Evolutionary conservation across 1,284 basidiomycete species (phyloP).

Genomic region (Apiotrichum siamense): DNA sequence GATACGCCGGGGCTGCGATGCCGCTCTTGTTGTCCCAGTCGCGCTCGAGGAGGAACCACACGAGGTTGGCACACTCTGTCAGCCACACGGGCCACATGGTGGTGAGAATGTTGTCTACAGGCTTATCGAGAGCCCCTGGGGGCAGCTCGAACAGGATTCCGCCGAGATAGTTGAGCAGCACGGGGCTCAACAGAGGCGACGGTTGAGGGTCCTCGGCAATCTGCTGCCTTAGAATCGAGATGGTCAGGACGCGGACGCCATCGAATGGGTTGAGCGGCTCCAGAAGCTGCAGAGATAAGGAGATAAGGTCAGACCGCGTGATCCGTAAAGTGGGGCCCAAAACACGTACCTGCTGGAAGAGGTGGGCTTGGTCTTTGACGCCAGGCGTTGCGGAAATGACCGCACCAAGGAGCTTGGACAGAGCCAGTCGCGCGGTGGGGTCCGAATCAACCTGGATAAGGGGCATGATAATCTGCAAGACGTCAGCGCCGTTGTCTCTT

Average conservation of each 20-base stretch:
- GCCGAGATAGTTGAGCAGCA: constrained; percentile 14
- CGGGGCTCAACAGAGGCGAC: constrained; percentile 8
- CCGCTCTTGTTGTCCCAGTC: constrained; percentile 13
- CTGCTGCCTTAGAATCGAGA: constrained; percentile 30
- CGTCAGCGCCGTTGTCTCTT: not conserved
- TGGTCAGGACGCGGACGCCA: constrained; percentile 26
- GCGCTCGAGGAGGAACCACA: constrained; percentile 13
- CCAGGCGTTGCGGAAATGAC: constrained; percentile 15
- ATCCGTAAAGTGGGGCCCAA: not conserved
- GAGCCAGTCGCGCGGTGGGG: constrained; percentile 23
- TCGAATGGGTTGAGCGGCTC: constrained; percentile 39
- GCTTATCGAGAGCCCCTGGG: constrained; percentile 11
- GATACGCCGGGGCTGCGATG: constrained; percentile 27
- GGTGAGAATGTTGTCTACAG: constrained; percentile 12
- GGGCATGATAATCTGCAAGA: constrained; percentile 25
- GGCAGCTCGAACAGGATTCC: constrained; percentile 22
- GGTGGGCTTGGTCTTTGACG: constrained; percentile 19
- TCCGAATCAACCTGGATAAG: constrained; percentile 26
- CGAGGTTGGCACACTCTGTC: constrained; percentile 22
- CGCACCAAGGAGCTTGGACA: constrained; percentile 32
- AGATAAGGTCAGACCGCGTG: not conserved
- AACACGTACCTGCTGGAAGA: constrained; percentile 25
- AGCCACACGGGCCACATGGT: constrained; percentile 29
- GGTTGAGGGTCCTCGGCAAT: constrained; percentile 12
- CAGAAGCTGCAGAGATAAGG: constrained; percentile 21